Percentiles rank a stretch among this genome's conserved stretches.
Conservation (phyloP, 2,329 filamentous ascomycete genomes). For the Uncinocarpus reesii region DNA sequence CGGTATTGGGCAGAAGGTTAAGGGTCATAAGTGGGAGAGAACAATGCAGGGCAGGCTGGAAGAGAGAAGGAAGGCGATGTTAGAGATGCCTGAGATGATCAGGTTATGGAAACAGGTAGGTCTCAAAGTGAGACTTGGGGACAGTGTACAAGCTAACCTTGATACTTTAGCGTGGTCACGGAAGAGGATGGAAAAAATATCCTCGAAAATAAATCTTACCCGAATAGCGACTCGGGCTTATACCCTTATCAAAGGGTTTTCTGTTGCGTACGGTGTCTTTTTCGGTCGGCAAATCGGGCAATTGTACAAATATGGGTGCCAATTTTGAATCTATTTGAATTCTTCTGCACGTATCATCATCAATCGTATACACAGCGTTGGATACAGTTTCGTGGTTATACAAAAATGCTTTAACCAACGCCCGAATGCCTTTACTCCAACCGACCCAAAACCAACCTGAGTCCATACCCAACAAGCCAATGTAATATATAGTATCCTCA, state of each 20-base stretch:
- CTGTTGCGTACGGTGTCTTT: not conserved
- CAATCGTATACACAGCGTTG: not conserved
- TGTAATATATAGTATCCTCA: not conserved
- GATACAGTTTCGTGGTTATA: too few relatives aligned
- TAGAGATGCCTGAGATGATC: constrained; percentile 88
- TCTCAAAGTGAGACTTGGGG: constrained; percentile 14
- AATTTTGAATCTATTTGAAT: constrained; percentile 1
- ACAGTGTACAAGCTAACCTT: constrained; percentile 29
- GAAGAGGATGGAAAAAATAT: constrained; percentile 65
- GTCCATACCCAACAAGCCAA: not conserved
- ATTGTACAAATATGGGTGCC: constrained; percentile 9
- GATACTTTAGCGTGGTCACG: constrained; percentile 52
- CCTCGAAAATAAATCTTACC: constrained; percentile 42
- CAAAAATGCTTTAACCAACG: too few relatives aligned
- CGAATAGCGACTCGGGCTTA: not conserved
- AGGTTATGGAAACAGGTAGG: constrained; percentile 84
- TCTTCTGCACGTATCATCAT: not conserved
- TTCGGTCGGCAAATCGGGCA: not conserved
- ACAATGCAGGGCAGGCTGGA: constrained; percentile 75
- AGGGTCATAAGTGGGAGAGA: constrained; percentile 90
- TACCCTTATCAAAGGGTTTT: not conserved
- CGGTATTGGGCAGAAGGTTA: constrained; percentile 82
- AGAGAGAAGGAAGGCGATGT: constrained; percentile 80
- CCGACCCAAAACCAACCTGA: not conserved
- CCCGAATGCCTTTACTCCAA: too few relatives aligned